Conservation (phyloP, 2,329 filamentous ascomycete genomes). For the Lizonia empirigonia region DNA sequence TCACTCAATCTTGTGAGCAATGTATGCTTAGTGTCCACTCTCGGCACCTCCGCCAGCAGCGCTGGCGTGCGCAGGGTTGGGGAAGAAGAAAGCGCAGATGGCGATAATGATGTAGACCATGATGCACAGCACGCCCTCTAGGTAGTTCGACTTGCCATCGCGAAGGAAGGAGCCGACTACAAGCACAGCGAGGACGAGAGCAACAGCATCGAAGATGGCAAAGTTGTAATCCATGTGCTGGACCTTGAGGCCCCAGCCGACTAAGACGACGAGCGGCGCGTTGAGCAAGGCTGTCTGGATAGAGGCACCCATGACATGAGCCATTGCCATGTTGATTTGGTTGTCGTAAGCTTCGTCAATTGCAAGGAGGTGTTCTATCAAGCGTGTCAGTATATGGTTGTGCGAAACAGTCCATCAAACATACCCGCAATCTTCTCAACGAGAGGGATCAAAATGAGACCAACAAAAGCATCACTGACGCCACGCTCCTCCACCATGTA, state of each 20-base stretch:
- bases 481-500: conserved; percentile 59
- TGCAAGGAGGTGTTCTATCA: conserved; percentile 76
- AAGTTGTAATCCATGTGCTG: conserved; percentile 80
- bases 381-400: conserved; percentile 4
- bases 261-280: conserved; percentile 79
- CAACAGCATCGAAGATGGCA: conserved; percentile 81
- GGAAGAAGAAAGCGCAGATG: conserved; percentile 66
- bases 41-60: conserved; percentile 13
- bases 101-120: conserved; percentile 70
- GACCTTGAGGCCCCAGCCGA: conserved; percentile 74
- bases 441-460: conserved; percentile 78
- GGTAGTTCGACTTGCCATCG: conserved; percentile 87
- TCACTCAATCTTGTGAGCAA: neutral
- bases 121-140: conserved; percentile 83
- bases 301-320: conserved; percentile 83
- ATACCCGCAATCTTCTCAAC: conserved; percentile 77
- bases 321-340: conserved; percentile 82
- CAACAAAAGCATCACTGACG: conserved; percentile 61
- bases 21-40: conserved; percentile 16
- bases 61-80: conserved; percentile 50
- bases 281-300: conserved; percentile 91
- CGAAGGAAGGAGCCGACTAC: conserved; percentile 86
- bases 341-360: conserved; percentile 85
- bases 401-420: neutral
- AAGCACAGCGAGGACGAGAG: conserved; percentile 82